A percentile compares a stretch with the other conserved stretches of the same genome.
These are phyloP conservation scores for Leishmania arabica DNA, from an alignment of 208 protist genomes.

Conservation along the genomic window DNA sequence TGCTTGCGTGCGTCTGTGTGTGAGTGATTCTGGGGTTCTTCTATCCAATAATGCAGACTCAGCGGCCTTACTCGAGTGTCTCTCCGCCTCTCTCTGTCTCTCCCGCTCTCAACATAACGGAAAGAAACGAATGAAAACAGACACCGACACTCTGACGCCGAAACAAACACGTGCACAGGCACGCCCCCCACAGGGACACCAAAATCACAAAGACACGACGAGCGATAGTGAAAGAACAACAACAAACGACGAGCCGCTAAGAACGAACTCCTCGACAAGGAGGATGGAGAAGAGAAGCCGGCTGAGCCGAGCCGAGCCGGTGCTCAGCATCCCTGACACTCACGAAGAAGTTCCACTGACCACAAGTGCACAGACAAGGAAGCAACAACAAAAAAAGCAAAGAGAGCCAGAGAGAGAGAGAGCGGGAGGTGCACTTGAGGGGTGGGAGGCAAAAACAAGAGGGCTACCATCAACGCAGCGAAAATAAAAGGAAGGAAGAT, in stretches of 20 bases:
- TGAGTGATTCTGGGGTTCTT: background rate
- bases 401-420: background rate
- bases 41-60: background rate
- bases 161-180: background rate
- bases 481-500: background rate
- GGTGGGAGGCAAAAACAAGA: background rate
- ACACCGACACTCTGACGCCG: constrained; percentile 2
- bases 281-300: background rate
- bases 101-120: background rate
- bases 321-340: background rate
- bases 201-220: constrained; percentile 14
- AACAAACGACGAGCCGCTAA: background rate
- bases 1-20: constrained; percentile 8
- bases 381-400: background rate
- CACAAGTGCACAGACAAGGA: background rate
- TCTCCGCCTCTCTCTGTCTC: background rate
- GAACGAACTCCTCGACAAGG: background rate
- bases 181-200: background rate
- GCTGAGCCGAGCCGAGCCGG: background rate
- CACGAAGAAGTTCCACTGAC: background rate
- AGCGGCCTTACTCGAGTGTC: background rate
- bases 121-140: background rate
- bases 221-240: background rate
- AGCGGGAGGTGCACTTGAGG: background rate
- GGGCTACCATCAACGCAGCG: background rate